Base-by-base conservation (phyloP, 2,329 filamentous ascomycete species). In the Cephalotrichum gorgonifer region DNA sequence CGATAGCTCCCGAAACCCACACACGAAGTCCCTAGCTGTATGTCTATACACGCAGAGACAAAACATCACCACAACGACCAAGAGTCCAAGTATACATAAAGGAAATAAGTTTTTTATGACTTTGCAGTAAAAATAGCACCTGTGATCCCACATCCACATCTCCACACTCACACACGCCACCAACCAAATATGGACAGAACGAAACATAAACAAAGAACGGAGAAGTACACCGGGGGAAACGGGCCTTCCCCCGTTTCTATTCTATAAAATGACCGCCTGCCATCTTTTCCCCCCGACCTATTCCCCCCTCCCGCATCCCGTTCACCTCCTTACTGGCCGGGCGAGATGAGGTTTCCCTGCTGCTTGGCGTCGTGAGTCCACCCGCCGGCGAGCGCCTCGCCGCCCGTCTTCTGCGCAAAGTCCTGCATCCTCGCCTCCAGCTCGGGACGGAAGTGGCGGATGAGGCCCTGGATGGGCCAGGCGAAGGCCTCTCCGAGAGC, bases 391-490 rank as follows among this genome's bases (percentile, higher is more conserved):
- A 90, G 74, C 42, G 88, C 76, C 60, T 81, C 68, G 31, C 87
- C 87, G 53, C 88, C 88, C 54, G 79, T 69, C 72, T 85, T 76
- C 63, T 81, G 67, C 20, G 86, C 79, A 64, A 86, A 93, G 58
- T 88, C 81, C 65, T 82, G 78, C 77, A 98, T 94, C 59, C 91
- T 81, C 47, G 84, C 86, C 78, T 97, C 90, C 47, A 98, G 76
- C 72, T 98, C 90, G 42, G 91, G 93, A 60, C 93, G 81, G 79
- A 98, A 98, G 73, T 98, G 93, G 62, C 93, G 85, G 70, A 98
- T 98, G 52, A 98, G 79, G 67, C 93, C 93, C 73, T 98, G 93
- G 57, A 98, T 85, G 55, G 93, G 93, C 93, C 93, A 98, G 55
- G 93, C 90, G 60, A 98, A 98, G 54, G 93, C 93, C 75, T 98